Percentiles rank a stretch among this genome's conserved stretches.
phyloP scores from a whole-genome alignment of 768 basidiomycete genomes.

The Russula lepida region DNA sequence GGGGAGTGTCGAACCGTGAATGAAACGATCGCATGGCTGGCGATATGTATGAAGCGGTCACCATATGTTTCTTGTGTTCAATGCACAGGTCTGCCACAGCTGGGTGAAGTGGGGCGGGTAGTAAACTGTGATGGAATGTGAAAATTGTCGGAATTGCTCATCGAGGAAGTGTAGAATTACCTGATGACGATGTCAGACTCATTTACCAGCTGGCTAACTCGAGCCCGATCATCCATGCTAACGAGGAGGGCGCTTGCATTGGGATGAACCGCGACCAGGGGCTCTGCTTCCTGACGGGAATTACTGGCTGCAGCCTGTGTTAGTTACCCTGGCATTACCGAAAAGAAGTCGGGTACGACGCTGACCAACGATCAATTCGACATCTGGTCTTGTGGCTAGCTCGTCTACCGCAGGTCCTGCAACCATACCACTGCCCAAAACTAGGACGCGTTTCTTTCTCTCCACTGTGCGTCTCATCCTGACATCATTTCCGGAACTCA shows the following conservation, averaged over 20 bases:
- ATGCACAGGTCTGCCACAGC: slow-evolving; percentile 69
- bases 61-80: slow-evolving; percentile 56
- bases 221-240: slow-evolving; percentile 45
- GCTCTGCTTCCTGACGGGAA: slow-evolving; percentile 47
- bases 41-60: slow-evolving; percentile 89
- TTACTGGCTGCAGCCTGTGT: slow-evolving; percentile 54
- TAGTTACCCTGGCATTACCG: not conserved
- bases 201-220: slow-evolving; percentile 44
- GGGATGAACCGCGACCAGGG: slow-evolving; percentile 35
- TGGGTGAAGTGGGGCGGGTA: slow-evolving; percentile 71
- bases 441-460: slow-evolving; percentile 57
- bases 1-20: slow-evolving; percentile 44
- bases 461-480: not conserved
- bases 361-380: slow-evolving; percentile 73
- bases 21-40: slow-evolving; percentile 64
- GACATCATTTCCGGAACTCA: not conserved
- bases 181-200: slow-evolving; percentile 78
- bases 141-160: not conserved
- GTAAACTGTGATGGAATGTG: slow-evolving; percentile 42
- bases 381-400: slow-evolving; percentile 51
- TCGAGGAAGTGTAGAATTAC: slow-evolving; percentile 30
- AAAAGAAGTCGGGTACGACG: slow-evolving; percentile 14
- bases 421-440: slow-evolving; percentile 95
- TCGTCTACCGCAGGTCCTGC: slow-evolving; percentile 81
- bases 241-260: slow-evolving; percentile 51